Evolutionary conservation across 2,329 filamentous ascomycete species (phyloP), one percentile per base, ranked within the genome.

Genomic region (Diplodia seriata): DNA sequence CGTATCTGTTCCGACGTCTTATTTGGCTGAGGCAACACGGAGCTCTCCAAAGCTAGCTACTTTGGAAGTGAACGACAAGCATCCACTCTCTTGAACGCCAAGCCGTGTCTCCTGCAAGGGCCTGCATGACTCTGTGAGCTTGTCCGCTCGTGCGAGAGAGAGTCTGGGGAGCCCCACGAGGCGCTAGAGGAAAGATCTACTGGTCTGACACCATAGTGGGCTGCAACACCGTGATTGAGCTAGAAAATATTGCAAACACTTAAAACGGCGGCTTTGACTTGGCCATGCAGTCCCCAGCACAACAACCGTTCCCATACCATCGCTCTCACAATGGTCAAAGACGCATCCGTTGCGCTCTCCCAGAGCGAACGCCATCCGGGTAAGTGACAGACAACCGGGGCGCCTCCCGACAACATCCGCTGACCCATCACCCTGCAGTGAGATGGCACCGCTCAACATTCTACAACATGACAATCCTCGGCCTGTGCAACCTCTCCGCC

Each of bases 381-480:
- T 56, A 15, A 56, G 54, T 14, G 2, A 3, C 23, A 23, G 5
- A 26, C 23, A 9, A 12, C 36, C 26, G 3, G 3, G 7, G 11
- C 5, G 14, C 15, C 26, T 9, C 20, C 29, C 12, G 12, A 3
- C 51, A 18, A 11, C 51, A 9, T 15, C 15, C 51, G 51, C 51
- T 54, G 1, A 54, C 29, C 7, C n/a, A n/a, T 20, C 0, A 6
- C 36, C n/a, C 6, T 4, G 14, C 14, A 59, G 56, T 47, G 36
- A 29, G 56, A 47, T 59, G 56, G 56, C 6, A 59, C 23, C 56
- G 56, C 36, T 59, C 56, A 54, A 82, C 82, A 3, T 72, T 84
- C 1, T 84, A 81, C 74, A 81, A 84, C 68, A 81, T 81, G 63
- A 79, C 83, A 43, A 67, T 84, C 18, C 79, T 83, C 9, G 82